Conservation (phyloP, 768 basidiomycete species). For the Mycena vulgaris region DNA sequence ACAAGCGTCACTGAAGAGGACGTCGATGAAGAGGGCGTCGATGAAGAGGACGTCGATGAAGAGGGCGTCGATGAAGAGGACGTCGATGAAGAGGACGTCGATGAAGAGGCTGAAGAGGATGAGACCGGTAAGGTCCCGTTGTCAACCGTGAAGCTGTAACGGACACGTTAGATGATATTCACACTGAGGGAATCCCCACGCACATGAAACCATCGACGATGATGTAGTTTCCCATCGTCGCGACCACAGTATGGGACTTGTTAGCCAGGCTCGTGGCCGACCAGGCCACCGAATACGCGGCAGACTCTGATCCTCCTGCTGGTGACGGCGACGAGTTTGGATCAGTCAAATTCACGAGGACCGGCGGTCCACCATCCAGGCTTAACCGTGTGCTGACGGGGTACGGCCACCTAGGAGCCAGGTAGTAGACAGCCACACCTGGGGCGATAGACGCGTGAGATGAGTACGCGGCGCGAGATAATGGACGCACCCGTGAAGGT, state of each 20-base stretch:
- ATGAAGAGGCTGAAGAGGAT: too few relatives aligned
- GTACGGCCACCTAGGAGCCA: slow-evolving; percentile 35
- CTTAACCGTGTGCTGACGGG: slow-evolving; percentile 22
- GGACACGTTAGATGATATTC: too few relatives aligned
- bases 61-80: background rate
- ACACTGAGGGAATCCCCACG: too few relatives aligned
- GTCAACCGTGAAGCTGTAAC: slow-evolving; percentile 22
- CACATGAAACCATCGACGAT: slow-evolving; percentile 36
- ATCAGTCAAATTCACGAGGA: slow-evolving; percentile 30
- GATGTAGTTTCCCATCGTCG: slow-evolving; percentile 25
- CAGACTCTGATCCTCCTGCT: slow-evolving; percentile 13
- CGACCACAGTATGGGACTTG: slow-evolving; percentile 23
- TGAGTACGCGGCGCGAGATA: too few relatives aligned
- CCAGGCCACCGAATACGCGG: slow-evolving; percentile 21
- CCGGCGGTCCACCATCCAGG: slow-evolving; percentile 14
- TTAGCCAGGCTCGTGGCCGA: slow-evolving; percentile 20
- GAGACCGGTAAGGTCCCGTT: too few relatives aligned
- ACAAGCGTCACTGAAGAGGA: background rate
- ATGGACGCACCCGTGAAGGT: slow-evolving; percentile 27
- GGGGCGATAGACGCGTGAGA: background rate
- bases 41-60: background rate
- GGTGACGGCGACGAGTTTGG: slow-evolving; percentile 6
- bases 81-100: slow-evolving; percentile 4
- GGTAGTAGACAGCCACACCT: slow-evolving; percentile 36
- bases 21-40: background rate